These are phyloP conservation scores for Chimonanthus praecox DNA, from an alignment of 164 flowering plant species.

Conservation along the genomic window DNA sequence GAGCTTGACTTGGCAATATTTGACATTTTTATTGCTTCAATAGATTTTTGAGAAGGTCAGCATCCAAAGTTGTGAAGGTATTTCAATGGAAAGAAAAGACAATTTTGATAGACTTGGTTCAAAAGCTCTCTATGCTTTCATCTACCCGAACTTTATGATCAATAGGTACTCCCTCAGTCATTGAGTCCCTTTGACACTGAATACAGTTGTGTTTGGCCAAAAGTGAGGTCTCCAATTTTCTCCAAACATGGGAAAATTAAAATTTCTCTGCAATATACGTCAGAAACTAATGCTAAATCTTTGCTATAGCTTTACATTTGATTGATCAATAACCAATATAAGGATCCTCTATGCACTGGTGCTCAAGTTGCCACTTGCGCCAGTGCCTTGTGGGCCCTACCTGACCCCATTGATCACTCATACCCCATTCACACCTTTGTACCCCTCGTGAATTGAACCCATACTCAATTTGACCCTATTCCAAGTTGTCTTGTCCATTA, in stretches of 20 bases:
- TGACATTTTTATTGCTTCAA: slow-evolving; percentile 11
- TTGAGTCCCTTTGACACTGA: neutral
- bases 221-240: neutral
- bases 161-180: slow-evolving; percentile 45
- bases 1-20: slow-evolving; percentile 8
- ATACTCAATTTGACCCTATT: too few species aligned
- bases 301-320: neutral
- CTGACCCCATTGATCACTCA: too few species aligned
- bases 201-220: neutral
- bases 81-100: slow-evolving; percentile 22
- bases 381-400: too few species aligned
- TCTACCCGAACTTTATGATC: slow-evolving; percentile 94
- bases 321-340: neutral
- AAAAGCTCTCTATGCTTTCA: slow-evolving; percentile 76
- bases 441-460: too few species aligned
- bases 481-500: too few species aligned
- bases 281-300: neutral
- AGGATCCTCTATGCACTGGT: too few species aligned
- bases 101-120: slow-evolving; percentile 72
- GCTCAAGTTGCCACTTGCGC: too few species aligned
- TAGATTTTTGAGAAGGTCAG: slow-evolving; percentile 81
- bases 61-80: slow-evolving; percentile 68
- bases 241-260: neutral
- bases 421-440: too few species aligned
- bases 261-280: neutral